Evolutionary conservation across 352 stramenopile genomes (phyloP).

Genomic region (Globisporangium cylindrosporum): DNA sequence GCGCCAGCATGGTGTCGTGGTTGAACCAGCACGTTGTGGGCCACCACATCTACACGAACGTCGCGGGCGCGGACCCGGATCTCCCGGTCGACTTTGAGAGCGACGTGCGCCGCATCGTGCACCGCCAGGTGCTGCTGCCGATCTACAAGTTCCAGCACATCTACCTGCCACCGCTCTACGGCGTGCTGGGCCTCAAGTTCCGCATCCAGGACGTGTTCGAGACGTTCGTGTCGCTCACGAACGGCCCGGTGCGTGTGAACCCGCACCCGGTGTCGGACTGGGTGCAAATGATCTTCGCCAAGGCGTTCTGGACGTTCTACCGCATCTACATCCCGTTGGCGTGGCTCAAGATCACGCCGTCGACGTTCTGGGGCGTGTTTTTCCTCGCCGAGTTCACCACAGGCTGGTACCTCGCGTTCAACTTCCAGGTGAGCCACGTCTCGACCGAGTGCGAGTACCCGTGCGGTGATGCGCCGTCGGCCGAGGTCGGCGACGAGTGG

Average conservation of each 20-base stretch:
- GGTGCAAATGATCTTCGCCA: slow-evolving; percentile 83
- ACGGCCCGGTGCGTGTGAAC: slow-evolving; percentile 91
- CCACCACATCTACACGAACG: slow-evolving; percentile 96
- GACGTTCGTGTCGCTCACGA: slow-evolving; percentile 82
- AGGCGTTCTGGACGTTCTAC: slow-evolving; percentile 89
- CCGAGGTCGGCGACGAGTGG: slow-evolving; percentile 87
- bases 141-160: slow-evolving; percentile 93
- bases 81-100: slow-evolving; percentile 87
- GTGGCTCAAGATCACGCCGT: slow-evolving; percentile 58
- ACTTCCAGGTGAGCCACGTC: slow-evolving; percentile 92
- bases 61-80: slow-evolving; percentile 91
- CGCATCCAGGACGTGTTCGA: slow-evolving; percentile 90
- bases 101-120: slow-evolving; percentile 84
- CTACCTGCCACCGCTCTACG: slow-evolving; percentile 93
- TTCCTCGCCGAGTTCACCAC: slow-evolving; percentile 87
- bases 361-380: slow-evolving; percentile 79
- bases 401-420: slow-evolving; percentile 92
- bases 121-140: slow-evolving; percentile 79
- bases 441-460: slow-evolving; percentile 91
- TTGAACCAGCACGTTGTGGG: slow-evolving; percentile 95
- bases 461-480: slow-evolving; percentile 53
- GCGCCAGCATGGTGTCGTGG: slow-evolving; percentile 92
- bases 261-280: slow-evolving; percentile 76
- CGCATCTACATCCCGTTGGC: slow-evolving; percentile 85
- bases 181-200: slow-evolving; percentile 93